Percentiles rank a stretch among this genome's conserved stretches.
These are phyloP conservation scores for Scenedesmus sp. DNA, from an alignment of 163 green algal genomes.

Conservation along the genomic window DNA sequence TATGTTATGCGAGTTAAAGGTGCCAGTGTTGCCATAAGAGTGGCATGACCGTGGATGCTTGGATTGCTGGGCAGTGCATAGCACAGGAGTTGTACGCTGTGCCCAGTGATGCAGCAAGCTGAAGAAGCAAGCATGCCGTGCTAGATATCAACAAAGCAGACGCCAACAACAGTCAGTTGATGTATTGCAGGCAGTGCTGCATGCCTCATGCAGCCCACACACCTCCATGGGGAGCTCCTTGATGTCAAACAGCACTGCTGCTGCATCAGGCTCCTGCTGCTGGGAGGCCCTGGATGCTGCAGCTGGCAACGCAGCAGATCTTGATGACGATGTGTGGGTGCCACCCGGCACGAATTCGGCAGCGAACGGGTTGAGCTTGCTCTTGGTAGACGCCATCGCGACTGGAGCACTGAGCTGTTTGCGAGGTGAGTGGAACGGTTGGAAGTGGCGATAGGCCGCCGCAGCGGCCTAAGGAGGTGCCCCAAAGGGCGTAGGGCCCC, in stretches of 20 bases:
- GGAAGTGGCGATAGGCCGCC: background rate
- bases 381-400: slow-evolving; percentile 17
- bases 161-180: no score
- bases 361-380: slow-evolving; percentile 37
- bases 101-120: no score
- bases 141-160: no score
- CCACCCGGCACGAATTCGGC: slow-evolving; percentile 30
- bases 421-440: background rate
- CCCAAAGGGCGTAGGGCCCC: background rate
- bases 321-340: background rate
- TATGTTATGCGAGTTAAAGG: no score
- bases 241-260: slow-evolving; percentile 19
- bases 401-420: background rate
- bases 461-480: slow-evolving; percentile 7
- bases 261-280: slow-evolving; percentile 7
- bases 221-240: slow-evolving; percentile 23
- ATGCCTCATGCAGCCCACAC: background rate
- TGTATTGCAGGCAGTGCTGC: no score
- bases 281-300: background rate
- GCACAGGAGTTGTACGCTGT: no score
- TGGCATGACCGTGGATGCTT: no score
- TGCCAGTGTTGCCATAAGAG: no score
- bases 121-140: no score
- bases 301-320: background rate
- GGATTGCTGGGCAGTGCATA: no score